phyloP scores from a whole-genome alignment of 495 filamentous ascomycete genomes.

The Talaromyces adpressus region DNA sequence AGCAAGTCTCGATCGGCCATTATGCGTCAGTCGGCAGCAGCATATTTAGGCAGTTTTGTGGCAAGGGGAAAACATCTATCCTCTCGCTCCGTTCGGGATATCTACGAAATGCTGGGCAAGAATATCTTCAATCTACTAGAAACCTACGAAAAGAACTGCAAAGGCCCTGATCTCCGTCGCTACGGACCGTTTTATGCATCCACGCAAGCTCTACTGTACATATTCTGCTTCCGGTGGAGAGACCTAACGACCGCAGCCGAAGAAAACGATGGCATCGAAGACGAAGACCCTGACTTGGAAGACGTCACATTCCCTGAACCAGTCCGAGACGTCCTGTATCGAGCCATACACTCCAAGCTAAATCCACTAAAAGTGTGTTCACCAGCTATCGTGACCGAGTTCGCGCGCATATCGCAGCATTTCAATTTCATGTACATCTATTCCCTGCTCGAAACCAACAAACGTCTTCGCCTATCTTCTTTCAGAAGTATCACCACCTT shows the following conservation, averaged over 20 bases:
- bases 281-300: slow-evolving; percentile 46
- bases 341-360: slow-evolving; percentile 73
- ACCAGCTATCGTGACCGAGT: slow-evolving; percentile 82
- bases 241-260: slow-evolving; percentile 61
- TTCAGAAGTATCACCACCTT: slow-evolving; percentile 38
- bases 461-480: slow-evolving; percentile 65
- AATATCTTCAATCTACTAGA: slow-evolving; percentile 63
- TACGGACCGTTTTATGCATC: slow-evolving; percentile 83
- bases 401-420: slow-evolving; percentile 77
- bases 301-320: slow-evolving; percentile 68
- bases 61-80: slow-evolving; percentile 77
- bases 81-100: slow-evolving; percentile 63
- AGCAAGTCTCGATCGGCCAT: slow-evolving; percentile 56
- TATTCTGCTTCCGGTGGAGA: slow-evolving; percentile 98
- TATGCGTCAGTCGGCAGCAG: slow-evolving; percentile 71
- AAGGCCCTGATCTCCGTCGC: slow-evolving; percentile 73
- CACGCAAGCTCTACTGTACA: slow-evolving; percentile 83
- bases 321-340: slow-evolving; percentile 62
- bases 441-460: slow-evolving; percentile 83
- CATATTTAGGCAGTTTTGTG: slow-evolving; percentile 92
- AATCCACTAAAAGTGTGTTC: slow-evolving; percentile 97
- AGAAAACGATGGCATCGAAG: slow-evolving; percentile 35
- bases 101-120: slow-evolving; percentile 66
- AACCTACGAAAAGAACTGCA: slow-evolving; percentile 59
- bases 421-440: slow-evolving; percentile 84